Evolutionary conservation across 371 early-diverging fungal species (phyloP), one percentile per base, ranked within the genome.

Genomic region (Syncephalastrum sp.): DNA sequence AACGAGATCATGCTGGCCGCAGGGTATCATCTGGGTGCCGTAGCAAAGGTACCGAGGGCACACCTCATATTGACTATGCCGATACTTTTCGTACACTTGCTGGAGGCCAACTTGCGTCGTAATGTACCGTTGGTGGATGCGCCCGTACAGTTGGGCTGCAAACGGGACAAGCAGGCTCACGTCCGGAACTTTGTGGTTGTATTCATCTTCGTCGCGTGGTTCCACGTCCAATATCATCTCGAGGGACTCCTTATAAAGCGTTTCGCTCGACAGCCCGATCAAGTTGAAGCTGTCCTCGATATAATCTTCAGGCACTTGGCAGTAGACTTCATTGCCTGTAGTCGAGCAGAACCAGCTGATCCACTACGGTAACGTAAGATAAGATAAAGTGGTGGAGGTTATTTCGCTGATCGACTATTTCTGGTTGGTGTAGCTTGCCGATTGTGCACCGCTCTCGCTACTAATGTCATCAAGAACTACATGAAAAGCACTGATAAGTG

Each of bases 211-310:
- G 13, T 62, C 84, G 10, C 42, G 17, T 17, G 85, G 84, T 53
- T 92, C 94, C 16, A 89, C 67, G 72, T 94, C 92, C 53, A 92
- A 69, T 54, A 98, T 94, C 72, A 91, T 82, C 42, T 89, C 88
- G 44, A 91, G 82, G 2, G 92, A 91, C 47, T 87, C 84, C 52
- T 86, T 79, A 68, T 91, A 95, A 67, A 89, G 81, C 3, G 95
- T 85, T 47, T 86, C 85, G 5, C 85, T 74, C 57, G 79, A 82
- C 44, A 98, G 74, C 14, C 97, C 97, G 25, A 90, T 88, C 44
- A 97, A 71, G 74, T 98, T 97, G 70, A 98, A 98, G 50, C 90
- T 82, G 74, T 98, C 98, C 61, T 86, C 85, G 55, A 93, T 92
- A 68, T 88, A 95, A 25, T 87, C 87, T 54, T 89, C 90, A 43